Base-by-base conservation (phyloP, 2,329 filamentous ascomycete genomes). In the Botrytis paeoniae region DNA sequence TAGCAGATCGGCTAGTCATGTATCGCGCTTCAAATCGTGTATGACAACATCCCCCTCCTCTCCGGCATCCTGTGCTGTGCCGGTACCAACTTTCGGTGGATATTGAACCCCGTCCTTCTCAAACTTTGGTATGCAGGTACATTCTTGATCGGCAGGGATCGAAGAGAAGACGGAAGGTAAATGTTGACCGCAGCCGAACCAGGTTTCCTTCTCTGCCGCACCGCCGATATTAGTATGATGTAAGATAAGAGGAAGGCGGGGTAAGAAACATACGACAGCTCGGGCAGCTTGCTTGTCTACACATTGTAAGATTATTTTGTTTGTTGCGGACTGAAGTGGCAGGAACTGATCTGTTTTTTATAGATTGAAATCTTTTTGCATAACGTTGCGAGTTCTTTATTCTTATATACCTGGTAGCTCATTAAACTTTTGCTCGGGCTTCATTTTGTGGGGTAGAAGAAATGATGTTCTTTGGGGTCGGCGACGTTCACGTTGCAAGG, bases 131-230 rank as follows among this genome's bases (percentile, higher is more conserved):
- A 83, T 82, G 80, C 88, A 90, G 59, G 82, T 84, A 80, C 88
- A 90, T 81, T 87, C 84, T 65, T 89, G 81, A 8, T 83, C 80
- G 29, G 83, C 81, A 4, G 86, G 83, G 35, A 89, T 80, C 12
- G 78, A 78, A 77, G 86, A 84, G 84, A 90, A 86, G 70, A 90
- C 87, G 4, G 79, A 77, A 4, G 86, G 81, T 70, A 88, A 80
- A 80, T 89, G 85, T 72, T 80, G 80, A 66, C 85, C 85, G 78
- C 86, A 88, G 72, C 86, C 86, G 80, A 82, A 84, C 87, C 87
- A 88, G 22, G 86, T 85, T 48, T 81, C 76, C 75, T 87, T 87
- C 68, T 85, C 86, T 85, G 73, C 72, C 69, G 29, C 35, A 37
- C 7, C 66, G n/a, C 16, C 4, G 7, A 60, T 51, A 61, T 70